Evolutionary conservation across 345 rosid genomes (phyloP).

Genomic region (Lepidium aucheri): DNA sequence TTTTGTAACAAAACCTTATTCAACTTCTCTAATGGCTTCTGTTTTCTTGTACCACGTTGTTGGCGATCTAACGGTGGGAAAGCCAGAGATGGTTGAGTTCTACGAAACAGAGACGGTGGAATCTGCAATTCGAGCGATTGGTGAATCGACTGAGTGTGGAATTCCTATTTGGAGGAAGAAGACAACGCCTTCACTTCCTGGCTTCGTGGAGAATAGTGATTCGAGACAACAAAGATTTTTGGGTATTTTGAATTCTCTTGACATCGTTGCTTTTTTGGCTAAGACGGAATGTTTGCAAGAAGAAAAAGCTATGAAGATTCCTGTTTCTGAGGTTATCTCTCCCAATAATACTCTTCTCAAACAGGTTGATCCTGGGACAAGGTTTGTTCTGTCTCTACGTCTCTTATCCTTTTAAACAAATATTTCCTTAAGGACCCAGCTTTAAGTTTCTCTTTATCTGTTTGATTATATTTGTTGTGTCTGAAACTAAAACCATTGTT

Average conservation of each 20-base stretch:
- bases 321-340: conserved; percentile 64
- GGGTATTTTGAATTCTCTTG: conserved; percentile 81
- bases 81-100: conserved; percentile 89
- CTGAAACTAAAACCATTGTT: background rate
- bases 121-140: conserved; percentile 72
- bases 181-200: conserved; percentile 26
- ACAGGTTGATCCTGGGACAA: conserved; percentile 91
- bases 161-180: conserved; percentile 90
- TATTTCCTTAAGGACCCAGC: background rate
- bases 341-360: conserved; percentile 54
- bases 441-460: background rate
- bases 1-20: background rate
- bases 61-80: conserved; percentile 98
- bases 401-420: too few relatives aligned
- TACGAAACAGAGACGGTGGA: conserved; percentile 79
- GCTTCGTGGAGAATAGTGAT: conserved; percentile 54
- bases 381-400: conserved; percentile 23
- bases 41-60: conserved; percentile 88
- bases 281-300: conserved; percentile 70
- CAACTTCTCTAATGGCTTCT: conserved; percentile 47
- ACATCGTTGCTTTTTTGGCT: conserved; percentile 71
- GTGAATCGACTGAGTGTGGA: conserved; percentile 87
- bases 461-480: background rate
- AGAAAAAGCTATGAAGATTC: conserved; percentile 68
- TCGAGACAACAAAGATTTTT: conserved; percentile 78